These are phyloP conservation scores for Volutella citrinella DNA, from an alignment of 2,329 filamentous ascomycete species.

Conservation along the genomic window DNA sequence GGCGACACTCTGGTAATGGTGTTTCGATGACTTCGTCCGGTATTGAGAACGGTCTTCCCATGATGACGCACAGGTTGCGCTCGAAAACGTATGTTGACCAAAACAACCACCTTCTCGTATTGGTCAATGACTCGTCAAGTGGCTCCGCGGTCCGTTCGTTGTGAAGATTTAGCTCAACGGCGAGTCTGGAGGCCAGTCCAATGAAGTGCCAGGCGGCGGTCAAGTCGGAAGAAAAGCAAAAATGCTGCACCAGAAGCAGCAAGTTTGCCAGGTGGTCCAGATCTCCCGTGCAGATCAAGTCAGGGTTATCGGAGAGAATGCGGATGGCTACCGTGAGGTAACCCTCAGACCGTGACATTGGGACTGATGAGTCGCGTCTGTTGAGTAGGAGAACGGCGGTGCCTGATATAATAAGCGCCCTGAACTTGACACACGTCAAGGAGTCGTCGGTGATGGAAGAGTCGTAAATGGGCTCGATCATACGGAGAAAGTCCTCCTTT, in stretches of 20 bases:
- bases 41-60: conserved; percentile 13
- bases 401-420: conserved; percentile 10
- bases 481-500: conserved; percentile 11
- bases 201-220: conserved; percentile 17
- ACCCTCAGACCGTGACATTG: conserved; percentile 9
- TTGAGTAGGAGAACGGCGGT: conserved; percentile 15
- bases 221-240: conserved; percentile 13
- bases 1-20: conserved; percentile 1
- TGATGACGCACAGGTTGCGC: conserved; percentile 12
- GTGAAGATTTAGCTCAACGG: conserved; percentile 12
- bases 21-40: conserved; percentile 17
- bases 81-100: conserved; percentile 17
- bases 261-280: conserved; percentile 12
- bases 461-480: conserved; percentile 8
- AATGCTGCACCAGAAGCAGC: conserved; percentile 14
- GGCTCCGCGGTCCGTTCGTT: conserved; percentile 1
- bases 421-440: conserved; percentile 3
- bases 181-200: conserved; percentile 13
- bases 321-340: conserved; percentile 11
- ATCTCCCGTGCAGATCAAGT: conserved; percentile 11
- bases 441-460: background rate
- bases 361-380: conserved; percentile 10
- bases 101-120: conserved; percentile 9
- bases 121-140: background rate
- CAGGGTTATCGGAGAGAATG: conserved; percentile 3